Conservation (phyloP, 176 grass and related monocot species). For the Eragrostis nindensis region DNA sequence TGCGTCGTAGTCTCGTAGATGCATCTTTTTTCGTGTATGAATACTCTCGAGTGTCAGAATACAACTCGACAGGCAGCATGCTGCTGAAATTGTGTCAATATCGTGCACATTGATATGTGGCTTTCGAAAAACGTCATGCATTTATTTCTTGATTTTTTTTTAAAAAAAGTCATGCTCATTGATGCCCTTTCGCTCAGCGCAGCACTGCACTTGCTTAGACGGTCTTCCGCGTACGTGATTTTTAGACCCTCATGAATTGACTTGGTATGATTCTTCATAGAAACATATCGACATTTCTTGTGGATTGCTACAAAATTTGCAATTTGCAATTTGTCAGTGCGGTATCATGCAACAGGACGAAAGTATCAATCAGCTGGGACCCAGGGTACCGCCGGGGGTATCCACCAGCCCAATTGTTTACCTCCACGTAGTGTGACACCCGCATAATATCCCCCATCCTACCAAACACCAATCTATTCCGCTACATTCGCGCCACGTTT, state of each 20-base stretch:
- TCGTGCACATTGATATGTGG: background rate
- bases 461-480: background rate
- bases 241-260: background rate
- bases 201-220: background rate
- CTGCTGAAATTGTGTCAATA: background rate
- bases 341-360: background rate
- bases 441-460: background rate
- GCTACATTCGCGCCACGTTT: background rate
- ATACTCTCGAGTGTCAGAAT: background rate
- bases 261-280: too few relatives aligned
- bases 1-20: background rate
- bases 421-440: constrained; percentile 41
- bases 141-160: too few relatives aligned
- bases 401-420: constrained; percentile 35
- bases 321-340: constrained; percentile 6
- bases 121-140: background rate
- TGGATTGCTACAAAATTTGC: background rate
- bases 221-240: background rate
- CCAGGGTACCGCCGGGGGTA: constrained; percentile 45
- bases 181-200: background rate
- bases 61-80: background rate
- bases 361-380: constrained; percentile 29
- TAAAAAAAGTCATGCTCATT: background rate
- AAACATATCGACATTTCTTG: background rate
- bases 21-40: background rate